These are phyloP conservation scores for Dioszegia crocea DNA, from an alignment of 768 basidiomycete species.

Conservation along the genomic window DNA sequence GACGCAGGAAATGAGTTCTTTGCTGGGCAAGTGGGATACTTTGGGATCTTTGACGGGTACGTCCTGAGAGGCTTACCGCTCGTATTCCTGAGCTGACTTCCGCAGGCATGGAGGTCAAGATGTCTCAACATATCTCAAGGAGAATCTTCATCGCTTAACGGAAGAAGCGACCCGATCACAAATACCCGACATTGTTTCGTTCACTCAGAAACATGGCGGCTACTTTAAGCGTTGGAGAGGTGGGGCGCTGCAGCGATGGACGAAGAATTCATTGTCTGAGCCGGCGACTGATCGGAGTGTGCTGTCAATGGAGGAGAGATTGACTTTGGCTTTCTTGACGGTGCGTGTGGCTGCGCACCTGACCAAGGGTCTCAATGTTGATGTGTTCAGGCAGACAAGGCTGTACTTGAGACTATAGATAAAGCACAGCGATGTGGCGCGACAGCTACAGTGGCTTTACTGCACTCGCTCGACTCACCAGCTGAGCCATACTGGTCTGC, in stretches of 20 bases:
- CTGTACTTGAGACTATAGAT: constrained; percentile 63
- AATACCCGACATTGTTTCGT: constrained; percentile 56
- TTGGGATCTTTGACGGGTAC: constrained; percentile 89
- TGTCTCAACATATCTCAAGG: constrained; percentile 76
- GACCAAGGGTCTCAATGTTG: neutral
- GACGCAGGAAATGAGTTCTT: constrained; percentile 54
- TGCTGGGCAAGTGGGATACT: constrained; percentile 72
- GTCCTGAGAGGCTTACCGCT: constrained; percentile 23
- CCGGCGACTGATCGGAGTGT: constrained; percentile 11
- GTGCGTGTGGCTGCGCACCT: constrained; percentile 57
- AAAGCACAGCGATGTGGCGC: constrained; percentile 72
- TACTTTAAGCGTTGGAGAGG: constrained; percentile 88
- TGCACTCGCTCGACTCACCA: constrained; percentile 84
- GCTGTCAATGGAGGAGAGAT: constrained; percentile 76
- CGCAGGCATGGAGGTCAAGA: constrained; percentile 85
- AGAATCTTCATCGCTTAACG: constrained; percentile 78
- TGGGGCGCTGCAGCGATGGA: constrained; percentile 58
- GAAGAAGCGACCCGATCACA: constrained; percentile 68
- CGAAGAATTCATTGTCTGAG: constrained; percentile 29
- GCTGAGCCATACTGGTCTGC: constrained; percentile 75
- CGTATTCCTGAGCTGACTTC: neutral
- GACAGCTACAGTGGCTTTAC: constrained; percentile 80
- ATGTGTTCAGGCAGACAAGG: constrained; percentile 64
- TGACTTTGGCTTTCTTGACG: constrained; percentile 81
- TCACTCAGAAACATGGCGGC: constrained; percentile 54